Percentiles rank a stretch among this genome's conserved stretches.
Evolutionary conservation across 768 basidiomycete species (phyloP).

Genomic region (Cyathus striatus): DNA sequence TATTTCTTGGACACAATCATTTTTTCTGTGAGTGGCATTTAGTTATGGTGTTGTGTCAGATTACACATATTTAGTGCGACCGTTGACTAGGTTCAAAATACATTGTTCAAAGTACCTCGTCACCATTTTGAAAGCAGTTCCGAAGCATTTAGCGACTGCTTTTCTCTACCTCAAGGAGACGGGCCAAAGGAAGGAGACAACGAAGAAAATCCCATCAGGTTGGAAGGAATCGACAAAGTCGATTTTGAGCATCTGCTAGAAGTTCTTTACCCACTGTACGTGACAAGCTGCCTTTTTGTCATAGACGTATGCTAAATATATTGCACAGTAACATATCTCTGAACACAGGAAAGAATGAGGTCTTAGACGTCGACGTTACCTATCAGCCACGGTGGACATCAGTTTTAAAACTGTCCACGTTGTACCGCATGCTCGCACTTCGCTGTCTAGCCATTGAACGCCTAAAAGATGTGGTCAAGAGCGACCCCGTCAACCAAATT

Average conservation of each 20-base stretch:
- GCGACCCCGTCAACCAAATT: background rate
- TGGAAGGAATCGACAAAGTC: conserved; percentile 5
- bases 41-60: background rate
- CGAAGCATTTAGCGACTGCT: background rate
- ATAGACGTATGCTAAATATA: too few species aligned
- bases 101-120: conserved; percentile 8
- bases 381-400: background rate
- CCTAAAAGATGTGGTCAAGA: background rate
- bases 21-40: background rate
- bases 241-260: conserved; percentile 10
- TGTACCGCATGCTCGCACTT: background rate
- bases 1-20: background rate
- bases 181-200: conserved; percentile 3
- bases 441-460: background rate
- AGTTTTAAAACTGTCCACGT: background rate
- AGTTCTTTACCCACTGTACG: conserved; percentile 11
- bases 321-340: too few species aligned
- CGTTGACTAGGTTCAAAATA: conserved; percentile 6
- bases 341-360: too few species aligned
- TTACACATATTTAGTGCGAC: background rate
- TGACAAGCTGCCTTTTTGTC: background rate
- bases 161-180: background rate
- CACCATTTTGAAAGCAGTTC: conserved; percentile 3
- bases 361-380: too few species aligned
- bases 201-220: background rate